Evolutionary conservation across 1,139 yeast genomes (phyloP).

Genomic region (Zygosaccharomyces pseudobailii): DNA sequence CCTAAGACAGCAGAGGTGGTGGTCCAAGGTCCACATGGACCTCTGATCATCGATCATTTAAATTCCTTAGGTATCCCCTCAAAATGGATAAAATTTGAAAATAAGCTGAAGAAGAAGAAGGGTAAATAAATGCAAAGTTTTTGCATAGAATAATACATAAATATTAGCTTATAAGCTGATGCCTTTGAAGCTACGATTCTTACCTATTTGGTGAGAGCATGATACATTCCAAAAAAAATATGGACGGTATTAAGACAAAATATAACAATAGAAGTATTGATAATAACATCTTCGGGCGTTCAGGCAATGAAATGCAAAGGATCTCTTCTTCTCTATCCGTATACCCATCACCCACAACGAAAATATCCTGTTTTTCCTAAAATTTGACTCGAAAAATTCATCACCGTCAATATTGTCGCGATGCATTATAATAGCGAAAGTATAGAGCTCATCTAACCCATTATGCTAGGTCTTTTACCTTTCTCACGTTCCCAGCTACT

Average conservation of each 20-base stretch:
- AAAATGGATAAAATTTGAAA: slow-evolving; percentile 61
- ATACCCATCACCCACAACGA: background rate
- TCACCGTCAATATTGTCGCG: background rate
- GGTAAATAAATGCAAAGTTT: slow-evolving; percentile 6
- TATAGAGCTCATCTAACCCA: background rate
- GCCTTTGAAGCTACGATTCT: no score
- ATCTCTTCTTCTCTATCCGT: background rate
- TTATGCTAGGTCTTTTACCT: slow-evolving; percentile 1
- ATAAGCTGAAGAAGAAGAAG: slow-evolving; percentile 59
- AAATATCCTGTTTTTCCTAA: background rate
- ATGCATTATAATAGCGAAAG: background rate
- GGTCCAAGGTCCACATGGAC: slow-evolving; percentile 89
- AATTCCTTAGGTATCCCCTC: slow-evolving; percentile 64
- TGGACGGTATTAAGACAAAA: no score
- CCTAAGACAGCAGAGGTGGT: slow-evolving; percentile 62
- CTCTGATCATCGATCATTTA: slow-evolving; percentile 52
- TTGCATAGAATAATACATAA: background rate
- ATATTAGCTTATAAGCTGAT: no score
- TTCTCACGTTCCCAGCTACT: background rate
- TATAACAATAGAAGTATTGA: background rate
- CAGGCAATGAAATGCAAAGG: background rate
- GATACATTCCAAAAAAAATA: no score
- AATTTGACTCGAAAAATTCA: background rate
- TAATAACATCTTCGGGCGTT: background rate
- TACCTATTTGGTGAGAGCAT: no score